phyloP scores from a whole-genome alignment of 2,329 filamentous ascomycete genomes.

The Ceratocystis cacaofunesta region DNA sequence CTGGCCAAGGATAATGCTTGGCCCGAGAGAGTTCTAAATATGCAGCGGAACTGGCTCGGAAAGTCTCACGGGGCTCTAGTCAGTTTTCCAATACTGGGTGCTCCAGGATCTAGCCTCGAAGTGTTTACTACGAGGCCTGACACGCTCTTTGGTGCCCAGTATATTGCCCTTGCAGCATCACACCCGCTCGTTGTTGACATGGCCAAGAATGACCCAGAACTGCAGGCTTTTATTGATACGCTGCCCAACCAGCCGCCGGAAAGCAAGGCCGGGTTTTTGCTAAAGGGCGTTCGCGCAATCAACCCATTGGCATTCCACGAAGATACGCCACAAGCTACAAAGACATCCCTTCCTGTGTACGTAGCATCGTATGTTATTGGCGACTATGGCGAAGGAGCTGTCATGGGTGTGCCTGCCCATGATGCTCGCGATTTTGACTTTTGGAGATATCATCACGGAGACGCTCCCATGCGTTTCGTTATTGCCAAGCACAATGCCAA shows the following conservation, averaged over 20 bases:
- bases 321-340: constrained; percentile 34
- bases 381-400: constrained; percentile 73
- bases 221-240: constrained; percentile 54
- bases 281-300: constrained; percentile 45
- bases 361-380: constrained; percentile 74
- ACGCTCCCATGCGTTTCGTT: constrained; percentile 47
- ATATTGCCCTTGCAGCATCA: constrained; percentile 59
- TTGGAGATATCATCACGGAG: constrained; percentile 54
- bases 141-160: constrained; percentile 77
- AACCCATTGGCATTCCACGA: constrained; percentile 50
- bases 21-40: constrained; percentile 68
- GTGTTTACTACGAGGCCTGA: constrained; percentile 78
- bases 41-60: constrained; percentile 82
- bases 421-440: constrained; percentile 66
- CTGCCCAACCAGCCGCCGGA: constrained; percentile 40
- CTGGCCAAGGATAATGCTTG: constrained; percentile 51
- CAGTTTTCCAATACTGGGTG: constrained; percentile 47
- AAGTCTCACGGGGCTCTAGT: constrained; percentile 59
- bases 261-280: constrained; percentile 51
- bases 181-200: constrained; percentile 53
- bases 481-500: constrained; percentile 28
- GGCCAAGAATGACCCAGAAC: constrained; percentile 42
- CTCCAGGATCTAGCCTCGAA: constrained; percentile 37
- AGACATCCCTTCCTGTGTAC: constrained; percentile 54
- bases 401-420: constrained; percentile 86